phyloP scores from a whole-genome alignment of 441 rosid genomes.

The Euphorbia schlechtendalii region DNA sequence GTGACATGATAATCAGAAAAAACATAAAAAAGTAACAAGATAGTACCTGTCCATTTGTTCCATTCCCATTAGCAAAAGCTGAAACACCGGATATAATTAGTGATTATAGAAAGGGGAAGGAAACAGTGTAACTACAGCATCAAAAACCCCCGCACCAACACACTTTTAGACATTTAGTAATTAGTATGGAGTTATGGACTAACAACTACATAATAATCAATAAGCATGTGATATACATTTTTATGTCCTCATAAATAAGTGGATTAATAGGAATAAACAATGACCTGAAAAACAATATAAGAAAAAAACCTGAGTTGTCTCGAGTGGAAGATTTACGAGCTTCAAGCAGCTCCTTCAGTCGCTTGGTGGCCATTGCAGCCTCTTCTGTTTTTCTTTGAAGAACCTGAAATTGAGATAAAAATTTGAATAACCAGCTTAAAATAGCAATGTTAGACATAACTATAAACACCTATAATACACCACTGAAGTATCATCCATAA shows the following conservation, averaged over 20 bases:
- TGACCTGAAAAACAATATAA: slow-evolving; percentile 13
- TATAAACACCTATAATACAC: background rate
- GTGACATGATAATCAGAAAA: slow-evolving; percentile 1
- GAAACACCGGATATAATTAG: slow-evolving; percentile 36
- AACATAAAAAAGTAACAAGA: slow-evolving; percentile 4
- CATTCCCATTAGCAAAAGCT: slow-evolving; percentile 70
- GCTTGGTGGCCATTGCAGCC: slow-evolving; percentile 97
- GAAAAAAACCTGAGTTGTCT: slow-evolving; percentile 52
- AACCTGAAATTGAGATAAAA: slow-evolving; percentile 50
- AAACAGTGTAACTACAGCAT: background rate
- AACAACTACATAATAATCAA: slow-evolving; percentile 5
- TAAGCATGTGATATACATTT: slow-evolving; percentile 1
- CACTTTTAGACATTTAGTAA: background rate
- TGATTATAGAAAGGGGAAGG: slow-evolving; percentile 17
- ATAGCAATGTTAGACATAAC: slow-evolving; percentile 9
- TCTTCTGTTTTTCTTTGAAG: slow-evolving; percentile 99
- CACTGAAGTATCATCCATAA: background rate
- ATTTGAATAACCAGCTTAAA: slow-evolving; percentile 14
- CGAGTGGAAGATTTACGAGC: slow-evolving; percentile 83
- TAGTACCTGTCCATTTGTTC: slow-evolving; percentile 76
- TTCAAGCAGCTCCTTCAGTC: slow-evolving; percentile 95
- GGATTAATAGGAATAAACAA: background rate
- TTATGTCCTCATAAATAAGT: slow-evolving; percentile 5
- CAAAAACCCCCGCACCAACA: too few species aligned
- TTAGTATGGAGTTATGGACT: too few species aligned